Evolutionary conservation across 2,329 filamentous ascomycete genomes (phyloP).

Genomic region (Epichloe glyceriae): DNA sequence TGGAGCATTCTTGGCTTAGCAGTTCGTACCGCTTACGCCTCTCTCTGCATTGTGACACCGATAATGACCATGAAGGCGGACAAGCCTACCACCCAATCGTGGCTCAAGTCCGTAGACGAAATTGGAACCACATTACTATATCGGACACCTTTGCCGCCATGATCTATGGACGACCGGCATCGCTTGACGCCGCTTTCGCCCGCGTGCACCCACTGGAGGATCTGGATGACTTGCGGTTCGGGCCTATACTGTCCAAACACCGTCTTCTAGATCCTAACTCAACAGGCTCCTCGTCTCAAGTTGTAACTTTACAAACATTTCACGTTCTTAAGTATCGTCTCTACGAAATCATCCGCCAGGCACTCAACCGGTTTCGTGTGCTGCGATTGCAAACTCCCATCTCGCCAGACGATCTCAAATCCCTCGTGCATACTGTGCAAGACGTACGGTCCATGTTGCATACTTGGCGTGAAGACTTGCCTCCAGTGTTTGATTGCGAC

Average conservation of each 20-base stretch:
- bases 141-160: slow-evolving; percentile 17
- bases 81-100: slow-evolving; percentile 1
- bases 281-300: neutral
- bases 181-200: slow-evolving; percentile 15
- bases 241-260: slow-evolving; percentile 1
- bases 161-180: slow-evolving; percentile 17
- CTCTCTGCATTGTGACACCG: slow-evolving; percentile 8
- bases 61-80: slow-evolving; percentile 1
- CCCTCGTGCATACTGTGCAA: slow-evolving; percentile 9
- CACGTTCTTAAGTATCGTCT: slow-evolving; percentile 16
- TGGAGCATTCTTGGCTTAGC: slow-evolving; percentile 7
- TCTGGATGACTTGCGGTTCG: slow-evolving; percentile 12
- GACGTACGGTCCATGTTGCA: slow-evolving; percentile 6
- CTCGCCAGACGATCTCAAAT: slow-evolving; percentile 8
- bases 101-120: slow-evolving; percentile 15
- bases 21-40: slow-evolving; percentile 10
- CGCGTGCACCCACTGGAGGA: slow-evolving; percentile 12
- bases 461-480: slow-evolving; percentile 6
- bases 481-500: slow-evolving; percentile 2
- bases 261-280: neutral
- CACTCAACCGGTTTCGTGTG: slow-evolving; percentile 14
- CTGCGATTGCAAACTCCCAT: slow-evolving; percentile 11
- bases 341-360: slow-evolving; percentile 16
- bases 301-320: slow-evolving; percentile 12
- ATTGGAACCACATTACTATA: slow-evolving; percentile 18